These are phyloP conservation scores for Clitopilus hobsonii DNA, from an alignment of 768 basidiomycete species.

Conservation along the genomic window DNA sequence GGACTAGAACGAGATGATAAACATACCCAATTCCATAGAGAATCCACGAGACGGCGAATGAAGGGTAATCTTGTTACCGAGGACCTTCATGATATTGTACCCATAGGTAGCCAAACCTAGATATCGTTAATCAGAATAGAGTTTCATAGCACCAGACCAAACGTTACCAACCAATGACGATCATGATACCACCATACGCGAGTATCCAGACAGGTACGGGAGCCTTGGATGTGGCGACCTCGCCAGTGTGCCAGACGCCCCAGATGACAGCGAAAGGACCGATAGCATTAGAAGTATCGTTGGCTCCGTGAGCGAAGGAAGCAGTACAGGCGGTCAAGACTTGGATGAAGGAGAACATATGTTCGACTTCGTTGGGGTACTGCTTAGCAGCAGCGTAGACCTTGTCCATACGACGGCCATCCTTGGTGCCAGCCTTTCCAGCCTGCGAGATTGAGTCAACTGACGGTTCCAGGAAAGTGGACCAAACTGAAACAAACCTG, in stretches of 20 bases:
- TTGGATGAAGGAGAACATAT: constrained; percentile 24
- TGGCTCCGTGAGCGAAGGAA: constrained; percentile 24
- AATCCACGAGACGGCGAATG: constrained; percentile 24
- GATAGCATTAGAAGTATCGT: constrained; percentile 23
- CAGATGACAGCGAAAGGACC: constrained; percentile 25
- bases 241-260: constrained; percentile 18
- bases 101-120: constrained; percentile 15
- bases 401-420: constrained; percentile 9
- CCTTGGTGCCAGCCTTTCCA: constrained; percentile 8
- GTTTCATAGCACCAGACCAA: no score
- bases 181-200: constrained; percentile 19
- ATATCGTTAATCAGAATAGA: no score
- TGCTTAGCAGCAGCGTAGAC: constrained; percentile 16
- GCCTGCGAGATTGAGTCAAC: neutral
- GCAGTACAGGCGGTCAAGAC: constrained; percentile 24
- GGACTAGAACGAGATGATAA: neutral
- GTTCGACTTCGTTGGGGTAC: constrained; percentile 24
- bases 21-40: constrained; percentile 20
- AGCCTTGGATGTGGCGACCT: constrained; percentile 11
- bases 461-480: neutral
- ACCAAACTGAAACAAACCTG: constrained; percentile 2
- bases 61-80: constrained; percentile 23
- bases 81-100: constrained; percentile 24
- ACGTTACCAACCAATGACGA: constrained; percentile 21
- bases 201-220: constrained; percentile 21